These are phyloP conservation scores for Cercis canadensis DNA, from an alignment of 306 rosid genomes.

Conservation along the genomic window DNA sequence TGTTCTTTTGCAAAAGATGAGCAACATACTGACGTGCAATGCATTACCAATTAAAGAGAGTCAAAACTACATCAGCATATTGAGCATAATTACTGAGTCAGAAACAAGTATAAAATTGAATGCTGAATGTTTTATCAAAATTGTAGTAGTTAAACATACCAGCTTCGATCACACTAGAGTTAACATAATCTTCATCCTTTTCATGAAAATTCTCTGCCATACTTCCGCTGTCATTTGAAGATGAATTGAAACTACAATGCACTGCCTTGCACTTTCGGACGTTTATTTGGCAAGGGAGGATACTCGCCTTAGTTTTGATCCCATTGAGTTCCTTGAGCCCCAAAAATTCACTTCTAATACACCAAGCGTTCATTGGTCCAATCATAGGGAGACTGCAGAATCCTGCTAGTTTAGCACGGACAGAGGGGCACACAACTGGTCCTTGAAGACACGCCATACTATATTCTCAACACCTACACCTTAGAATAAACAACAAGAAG, in stretches of 20 bases:
- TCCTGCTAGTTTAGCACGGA: constrained; percentile 67
- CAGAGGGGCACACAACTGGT: constrained; percentile 80
- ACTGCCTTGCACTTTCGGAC: constrained; percentile 50
- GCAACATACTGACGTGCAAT: background rate
- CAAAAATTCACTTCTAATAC: constrained; percentile 59
- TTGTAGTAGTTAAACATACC: constrained; percentile 60
- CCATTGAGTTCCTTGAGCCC: constrained; percentile 53
- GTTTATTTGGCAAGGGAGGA: constrained; percentile 37
- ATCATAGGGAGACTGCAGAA: constrained; percentile 58
- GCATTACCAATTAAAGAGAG: background rate
- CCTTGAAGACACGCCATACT: constrained; percentile 83
- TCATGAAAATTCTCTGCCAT: constrained; percentile 81
- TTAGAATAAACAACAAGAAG: background rate
- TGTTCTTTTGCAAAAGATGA: background rate
- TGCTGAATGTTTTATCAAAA: background rate
- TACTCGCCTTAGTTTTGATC: constrained; percentile 42
- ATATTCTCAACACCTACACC: constrained; percentile 48
- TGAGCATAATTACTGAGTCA: background rate
- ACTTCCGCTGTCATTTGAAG: constrained; percentile 77
- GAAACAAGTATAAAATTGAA: background rate
- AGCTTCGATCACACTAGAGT: constrained; percentile 88
- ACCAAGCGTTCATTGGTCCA: constrained; percentile 53
- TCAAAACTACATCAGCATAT: background rate
- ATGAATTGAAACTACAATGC: constrained; percentile 66
- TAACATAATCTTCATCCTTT: constrained; percentile 87